Evolutionary conservation across 352 stramenopile genomes (phyloP).

Genomic region (Blastocystis sp.): DNA sequence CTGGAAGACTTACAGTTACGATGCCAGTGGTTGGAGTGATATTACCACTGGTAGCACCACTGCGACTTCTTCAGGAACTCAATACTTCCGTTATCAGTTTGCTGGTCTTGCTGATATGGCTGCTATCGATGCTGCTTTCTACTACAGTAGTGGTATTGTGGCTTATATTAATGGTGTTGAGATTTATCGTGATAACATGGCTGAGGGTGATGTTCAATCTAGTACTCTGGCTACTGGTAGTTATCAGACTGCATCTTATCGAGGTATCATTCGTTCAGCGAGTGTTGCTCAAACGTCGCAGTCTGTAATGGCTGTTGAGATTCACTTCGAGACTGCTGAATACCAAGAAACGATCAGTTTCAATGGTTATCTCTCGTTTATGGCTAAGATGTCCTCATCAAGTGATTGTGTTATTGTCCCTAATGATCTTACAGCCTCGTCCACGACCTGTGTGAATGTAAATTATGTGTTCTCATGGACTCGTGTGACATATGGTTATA

Average conservation of each 20-base stretch:
- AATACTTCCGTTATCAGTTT: slow-evolving; percentile 38
- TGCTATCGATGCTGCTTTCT: neutral
- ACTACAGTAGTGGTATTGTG: neutral
- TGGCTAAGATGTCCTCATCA: neutral
- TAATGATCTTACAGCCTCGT: neutral
- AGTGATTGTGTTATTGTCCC: neutral
- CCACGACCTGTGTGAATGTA: neutral
- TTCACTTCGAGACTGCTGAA: neutral
- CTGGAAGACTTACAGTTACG: neutral
- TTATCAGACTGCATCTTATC: neutral
- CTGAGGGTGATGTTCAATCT: neutral
- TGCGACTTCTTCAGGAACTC: neutral
- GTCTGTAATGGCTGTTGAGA: slow-evolving; percentile 3
- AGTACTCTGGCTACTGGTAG: neutral
- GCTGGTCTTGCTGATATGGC: neutral
- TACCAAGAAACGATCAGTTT: neutral
- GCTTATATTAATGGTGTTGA: slow-evolving; percentile 13
- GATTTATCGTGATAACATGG: slow-evolving; percentile 10
- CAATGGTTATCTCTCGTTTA: neutral
- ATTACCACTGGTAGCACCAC: neutral
- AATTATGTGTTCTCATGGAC: neutral
- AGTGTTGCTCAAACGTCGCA: neutral
- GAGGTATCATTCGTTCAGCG: neutral
- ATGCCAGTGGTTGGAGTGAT: neutral
- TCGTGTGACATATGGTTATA: neutral